Conservation (phyloP, 2,329 filamentous ascomycete species). For the Penicillium expansum region DNA sequence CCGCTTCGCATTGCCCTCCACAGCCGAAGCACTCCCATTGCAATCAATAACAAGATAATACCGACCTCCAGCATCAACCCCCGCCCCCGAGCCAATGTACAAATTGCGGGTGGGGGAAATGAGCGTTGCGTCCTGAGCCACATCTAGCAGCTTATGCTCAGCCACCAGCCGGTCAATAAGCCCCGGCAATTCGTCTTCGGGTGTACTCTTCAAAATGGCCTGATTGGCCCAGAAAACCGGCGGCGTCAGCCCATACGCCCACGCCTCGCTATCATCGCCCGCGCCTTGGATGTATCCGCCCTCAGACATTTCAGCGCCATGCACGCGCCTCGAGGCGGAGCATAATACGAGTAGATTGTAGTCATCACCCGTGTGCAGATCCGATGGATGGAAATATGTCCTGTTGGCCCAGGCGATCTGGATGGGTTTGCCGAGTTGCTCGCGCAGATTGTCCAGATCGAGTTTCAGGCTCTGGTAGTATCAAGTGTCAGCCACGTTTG, state of each 20-base stretch:
- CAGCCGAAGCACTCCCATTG: slow-evolving; percentile 31
- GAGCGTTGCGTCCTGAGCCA: slow-evolving; percentile 25
- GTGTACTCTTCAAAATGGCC: slow-evolving; percentile 57
- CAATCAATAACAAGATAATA: slow-evolving; percentile 47
- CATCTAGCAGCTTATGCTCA: slow-evolving; percentile 22
- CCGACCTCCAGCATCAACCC: slow-evolving; percentile 41
- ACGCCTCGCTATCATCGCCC: slow-evolving; percentile 91
- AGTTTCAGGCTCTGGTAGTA: slow-evolving; percentile 56
- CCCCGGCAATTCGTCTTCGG: slow-evolving; percentile 62
- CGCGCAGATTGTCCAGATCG: slow-evolving; percentile 54
- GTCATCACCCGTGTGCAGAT: slow-evolving; percentile 47
- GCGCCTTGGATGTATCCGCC: slow-evolving; percentile 89
- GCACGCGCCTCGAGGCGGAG: slow-evolving; percentile 73
- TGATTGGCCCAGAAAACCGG: slow-evolving; percentile 74
- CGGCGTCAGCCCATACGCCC: slow-evolving; percentile 78
- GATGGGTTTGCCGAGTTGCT: slow-evolving; percentile 66
- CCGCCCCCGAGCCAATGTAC: slow-evolving; percentile 29
- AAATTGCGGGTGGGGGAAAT: slow-evolving; percentile 42
- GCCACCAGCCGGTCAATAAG: slow-evolving; percentile 49
- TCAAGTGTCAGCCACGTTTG: slow-evolving; percentile 7
- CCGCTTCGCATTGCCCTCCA: slow-evolving; percentile 39
- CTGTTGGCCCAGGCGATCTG: slow-evolving; percentile 78
- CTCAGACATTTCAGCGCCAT: slow-evolving; percentile 65
- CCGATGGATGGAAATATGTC: slow-evolving; percentile 54
- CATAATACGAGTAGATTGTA: slow-evolving; percentile 78